A percentile compares a stretch with the other conserved stretches of the same genome.
Conservation (phyloP, 2,329 filamentous ascomycete genomes). For the Curvularia verruculosa region DNA sequence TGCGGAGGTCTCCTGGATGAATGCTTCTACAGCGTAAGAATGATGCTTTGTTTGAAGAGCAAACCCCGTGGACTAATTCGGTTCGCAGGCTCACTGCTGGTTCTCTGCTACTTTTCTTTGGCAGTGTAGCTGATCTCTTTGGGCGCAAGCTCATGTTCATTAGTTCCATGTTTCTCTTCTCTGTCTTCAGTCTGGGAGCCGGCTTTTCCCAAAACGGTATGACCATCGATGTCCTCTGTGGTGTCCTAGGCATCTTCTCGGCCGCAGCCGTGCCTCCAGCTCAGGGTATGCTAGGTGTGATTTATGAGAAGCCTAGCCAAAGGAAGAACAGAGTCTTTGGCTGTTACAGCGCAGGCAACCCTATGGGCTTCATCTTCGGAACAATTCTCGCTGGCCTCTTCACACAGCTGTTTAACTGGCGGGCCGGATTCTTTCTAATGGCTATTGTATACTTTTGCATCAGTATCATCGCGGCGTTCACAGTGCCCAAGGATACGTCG, state of each 20-base stretch:
- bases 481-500: constrained; percentile 63
- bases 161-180: constrained; percentile 64
- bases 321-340: constrained; percentile 71
- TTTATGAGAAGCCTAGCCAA: constrained; percentile 65
- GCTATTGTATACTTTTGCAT: constrained; percentile 68
- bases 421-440: constrained; percentile 66
- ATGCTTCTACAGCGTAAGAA: constrained; percentile 63
- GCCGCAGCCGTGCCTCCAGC: constrained; percentile 69
- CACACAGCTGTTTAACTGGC: constrained; percentile 66
- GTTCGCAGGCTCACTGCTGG: constrained; percentile 62
- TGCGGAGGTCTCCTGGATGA: constrained; percentile 71
- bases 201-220: constrained; percentile 66
- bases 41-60: not conserved
- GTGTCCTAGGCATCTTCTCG: constrained; percentile 67
- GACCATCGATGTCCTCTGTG: constrained; percentile 67
- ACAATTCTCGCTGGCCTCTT: constrained; percentile 68
- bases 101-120: constrained; percentile 70
- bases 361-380: constrained; percentile 62
- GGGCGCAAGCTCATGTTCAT: constrained; percentile 68
- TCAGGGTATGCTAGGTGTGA: constrained; percentile 67
- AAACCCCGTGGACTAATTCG: not conserved
- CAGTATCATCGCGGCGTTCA: constrained; percentile 64
- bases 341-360: constrained; percentile 65
- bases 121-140: constrained; percentile 69
- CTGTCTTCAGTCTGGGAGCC: constrained; percentile 61